phyloP scores from a whole-genome alignment of 78 protist species.

The Blattamonas nauphoetae region DNA sequence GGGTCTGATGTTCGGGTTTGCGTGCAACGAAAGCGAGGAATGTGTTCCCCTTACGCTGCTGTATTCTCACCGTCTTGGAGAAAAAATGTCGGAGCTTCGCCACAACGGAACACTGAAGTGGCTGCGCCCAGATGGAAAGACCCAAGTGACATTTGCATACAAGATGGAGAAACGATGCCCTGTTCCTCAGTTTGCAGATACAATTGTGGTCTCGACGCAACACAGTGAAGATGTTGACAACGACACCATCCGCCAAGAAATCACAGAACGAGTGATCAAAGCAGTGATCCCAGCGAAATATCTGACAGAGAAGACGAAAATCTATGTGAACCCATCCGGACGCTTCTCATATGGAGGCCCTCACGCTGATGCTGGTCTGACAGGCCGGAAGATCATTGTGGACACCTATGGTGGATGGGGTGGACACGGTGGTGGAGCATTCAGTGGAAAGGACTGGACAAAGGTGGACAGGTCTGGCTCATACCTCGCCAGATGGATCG shows the following conservation, averaged over 20 bases:
- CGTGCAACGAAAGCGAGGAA: slow-evolving; percentile 86
- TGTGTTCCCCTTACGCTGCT: slow-evolving; percentile 90
- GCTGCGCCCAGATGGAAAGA: slow-evolving; percentile 98
- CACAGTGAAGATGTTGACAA: slow-evolving; percentile 81
- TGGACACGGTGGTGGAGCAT: slow-evolving; percentile 99
- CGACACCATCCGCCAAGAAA: slow-evolving; percentile 67
- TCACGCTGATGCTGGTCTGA: slow-evolving; percentile 98
- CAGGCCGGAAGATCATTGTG: slow-evolving; percentile 99
- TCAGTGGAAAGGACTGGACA: slow-evolving; percentile 99
- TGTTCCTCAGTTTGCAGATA: slow-evolving; percentile 88
- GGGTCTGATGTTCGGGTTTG: slow-evolving; percentile 98
- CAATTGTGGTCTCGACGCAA: slow-evolving; percentile 94
- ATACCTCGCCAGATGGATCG: slow-evolving; percentile 99
- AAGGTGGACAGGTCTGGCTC: slow-evolving; percentile 99
- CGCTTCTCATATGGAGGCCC: slow-evolving; percentile 97
- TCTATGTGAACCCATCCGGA: slow-evolving; percentile 96
- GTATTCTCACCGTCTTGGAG: slow-evolving; percentile 75
- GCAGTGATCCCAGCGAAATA: slow-evolving; percentile 76
- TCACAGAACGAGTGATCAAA: slow-evolving; percentile 69
- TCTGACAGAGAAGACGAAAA: slow-evolving; percentile 84
- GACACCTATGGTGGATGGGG: slow-evolving; percentile 57
- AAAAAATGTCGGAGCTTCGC: slow-evolving; percentile 76
- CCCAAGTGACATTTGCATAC: slow-evolving; percentile 96
- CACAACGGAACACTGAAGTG: slow-evolving; percentile 72
- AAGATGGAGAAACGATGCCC: slow-evolving; percentile 46